Evolutionary conservation across 1,284 basidiomycete genomes (phyloP).

Genomic region (Tylopilus sp.): DNA sequence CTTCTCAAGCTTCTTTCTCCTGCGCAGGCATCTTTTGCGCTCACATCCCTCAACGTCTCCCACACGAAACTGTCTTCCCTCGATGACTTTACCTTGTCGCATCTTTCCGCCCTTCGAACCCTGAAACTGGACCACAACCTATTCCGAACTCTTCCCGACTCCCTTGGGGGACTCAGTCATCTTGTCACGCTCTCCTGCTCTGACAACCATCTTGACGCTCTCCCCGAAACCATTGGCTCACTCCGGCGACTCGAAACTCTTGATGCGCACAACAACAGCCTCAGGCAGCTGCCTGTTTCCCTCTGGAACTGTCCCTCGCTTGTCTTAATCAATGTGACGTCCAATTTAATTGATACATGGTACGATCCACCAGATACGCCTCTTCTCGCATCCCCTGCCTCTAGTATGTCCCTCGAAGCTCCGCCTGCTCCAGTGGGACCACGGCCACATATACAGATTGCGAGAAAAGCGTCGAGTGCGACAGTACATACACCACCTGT

Average conservation of each 20-base stretch:
- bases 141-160: slow-evolving; percentile 81
- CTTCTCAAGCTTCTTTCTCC: slow-evolving; percentile 67
- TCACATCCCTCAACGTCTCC: slow-evolving; percentile 86
- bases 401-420: slow-evolving; percentile 24
- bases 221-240: slow-evolving; percentile 78
- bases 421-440: slow-evolving; percentile 9
- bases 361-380: slow-evolving; percentile 51
- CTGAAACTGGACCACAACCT: slow-evolving; percentile 86
- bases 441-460: slow-evolving; percentile 21
- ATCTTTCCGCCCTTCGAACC: slow-evolving; percentile 68
- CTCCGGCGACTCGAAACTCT: slow-evolving; percentile 76
- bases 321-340: slow-evolving; percentile 79
- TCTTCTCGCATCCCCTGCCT: slow-evolving; percentile 9
- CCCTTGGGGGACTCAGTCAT: slow-evolving; percentile 68
- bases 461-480: slow-evolving; percentile 27
- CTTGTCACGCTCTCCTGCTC: slow-evolving; percentile 81
- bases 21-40: slow-evolving; percentile 53
- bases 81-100: slow-evolving; percentile 68
- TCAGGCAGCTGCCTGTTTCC: slow-evolving; percentile 70
- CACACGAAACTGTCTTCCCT: slow-evolving; percentile 87
- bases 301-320: slow-evolving; percentile 87
- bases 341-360: slow-evolving; percentile 81
- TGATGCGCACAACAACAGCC: slow-evolving; percentile 90
- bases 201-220: slow-evolving; percentile 80
- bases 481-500: slow-evolving; percentile 20